Base-by-base conservation (phyloP, 768 basidiomycete species). In the Phlegmacium glaucopus region DNA sequence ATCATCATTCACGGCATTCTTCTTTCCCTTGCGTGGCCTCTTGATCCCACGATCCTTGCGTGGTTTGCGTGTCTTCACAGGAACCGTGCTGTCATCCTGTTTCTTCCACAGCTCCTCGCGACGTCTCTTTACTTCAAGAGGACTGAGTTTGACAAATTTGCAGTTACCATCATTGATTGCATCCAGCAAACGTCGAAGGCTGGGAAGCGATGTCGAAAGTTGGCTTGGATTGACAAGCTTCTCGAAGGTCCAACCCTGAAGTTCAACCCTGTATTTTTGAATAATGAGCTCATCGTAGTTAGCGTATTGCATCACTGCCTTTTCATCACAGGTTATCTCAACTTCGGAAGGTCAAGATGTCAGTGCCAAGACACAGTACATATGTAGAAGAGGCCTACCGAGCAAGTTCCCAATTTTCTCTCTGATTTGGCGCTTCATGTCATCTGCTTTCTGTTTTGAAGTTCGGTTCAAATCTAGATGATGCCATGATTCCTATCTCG, bases 181-280 rank as follows among this genome's bases (percentile, higher is more conserved):
- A 4, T 48, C 38, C 11, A 35, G 30, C 1, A 52, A 12, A 1
- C 12, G 29, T 1, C 29, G 3, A 18, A 52, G 32, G 4, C 42
- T 25, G 6, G 16, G 42, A 10, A 52, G 44, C 6, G 43, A 39
- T 13, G 37, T 42, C 13, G 37, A 39, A 6, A 56, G 44, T 32
- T 49, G 36, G 30, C 48, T 50, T 4, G 51, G 51, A 16, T 45
- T 50, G 6, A 42, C 38, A 12, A 56, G 44, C 13, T 45, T 47
- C 8, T 50, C 42, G 35, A 42, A 42, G 0, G 59, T 58, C 56
- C 58, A 60, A 1, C 59, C 57, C 2, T 42, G 28, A 12, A 62
- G 55, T 13, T 47, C 50, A 4, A 62, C 38, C 13, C 55, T 50
- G 15, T 50, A 48, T 13, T 26, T 27, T 9, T 47, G 39, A 3